These are phyloP conservation scores for Aspergillus fumigatus DNA, from an alignment of 2,329 filamentous ascomycete genomes.

Conservation along the genomic window DNA sequence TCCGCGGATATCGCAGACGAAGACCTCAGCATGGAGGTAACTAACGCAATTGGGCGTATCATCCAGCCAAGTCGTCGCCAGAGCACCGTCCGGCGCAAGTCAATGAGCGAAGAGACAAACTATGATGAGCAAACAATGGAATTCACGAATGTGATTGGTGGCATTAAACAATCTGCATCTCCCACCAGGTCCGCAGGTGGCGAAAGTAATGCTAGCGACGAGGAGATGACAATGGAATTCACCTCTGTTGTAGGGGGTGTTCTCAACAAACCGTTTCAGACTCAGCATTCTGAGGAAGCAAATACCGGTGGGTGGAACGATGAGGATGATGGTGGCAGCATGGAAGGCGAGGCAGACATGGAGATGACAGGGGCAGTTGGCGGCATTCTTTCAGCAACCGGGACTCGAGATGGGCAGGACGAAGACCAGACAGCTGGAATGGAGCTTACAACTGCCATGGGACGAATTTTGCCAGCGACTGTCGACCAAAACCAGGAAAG, in stretches of 20 bases:
- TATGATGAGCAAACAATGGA: constrained; percentile 47
- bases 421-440: constrained; percentile 55
- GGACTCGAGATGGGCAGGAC: constrained; percentile 34
- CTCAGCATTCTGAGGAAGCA: constrained; percentile 9
- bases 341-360: constrained; percentile 46
- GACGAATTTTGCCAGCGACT: constrained; percentile 53
- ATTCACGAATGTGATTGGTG: constrained; percentile 42
- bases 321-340: constrained; percentile 23
- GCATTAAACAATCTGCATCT: constrained; percentile 28
- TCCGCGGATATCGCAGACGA: constrained; percentile 49
- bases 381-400: constrained; percentile 39
- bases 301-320: constrained; percentile 20
- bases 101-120: constrained; percentile 40
- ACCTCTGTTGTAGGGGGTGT: constrained; percentile 43
- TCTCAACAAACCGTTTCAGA: constrained; percentile 24
- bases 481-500: constrained; percentile 49
- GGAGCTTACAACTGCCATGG: constrained; percentile 64
- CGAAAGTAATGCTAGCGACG: constrained; percentile 33
- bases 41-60: constrained; percentile 75
- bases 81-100: constrained; percentile 41
- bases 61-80: constrained; percentile 41
- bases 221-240: constrained; percentile 48
- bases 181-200: constrained; percentile 23
- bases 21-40: constrained; percentile 94
- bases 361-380: constrained; percentile 54